A percentile compares a stretch with the other conserved stretches of the same genome.
Evolutionary conservation across 1,284 basidiomycete species (phyloP).

Genomic region (Caloboletus firmus): DNA sequence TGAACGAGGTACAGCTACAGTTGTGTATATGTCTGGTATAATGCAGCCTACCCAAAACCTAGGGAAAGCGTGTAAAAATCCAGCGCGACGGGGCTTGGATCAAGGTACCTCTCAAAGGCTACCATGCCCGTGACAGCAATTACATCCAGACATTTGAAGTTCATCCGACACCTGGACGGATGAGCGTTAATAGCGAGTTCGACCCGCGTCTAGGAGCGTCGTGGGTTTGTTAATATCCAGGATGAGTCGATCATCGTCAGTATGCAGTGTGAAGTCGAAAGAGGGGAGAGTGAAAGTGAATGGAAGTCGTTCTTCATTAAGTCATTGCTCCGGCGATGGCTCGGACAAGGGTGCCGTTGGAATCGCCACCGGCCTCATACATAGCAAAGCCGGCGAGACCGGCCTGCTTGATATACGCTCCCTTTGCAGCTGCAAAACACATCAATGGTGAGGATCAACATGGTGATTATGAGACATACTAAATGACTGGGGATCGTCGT

Average conservation of each 20-base stretch:
- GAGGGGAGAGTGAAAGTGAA: constrained; percentile 5
- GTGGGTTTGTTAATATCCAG: neutral
- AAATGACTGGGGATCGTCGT: constrained; percentile 59
- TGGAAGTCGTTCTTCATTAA: constrained; percentile 16
- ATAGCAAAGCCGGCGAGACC: constrained; percentile 63
- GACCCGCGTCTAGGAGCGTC: neutral
- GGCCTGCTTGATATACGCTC: constrained; percentile 50
- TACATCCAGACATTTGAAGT: neutral
- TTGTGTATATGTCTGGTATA: neutral
- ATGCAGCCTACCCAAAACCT: neutral
- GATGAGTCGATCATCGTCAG: constrained; percentile 32
- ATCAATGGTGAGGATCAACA: neutral
- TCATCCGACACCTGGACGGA: constrained; percentile 9
- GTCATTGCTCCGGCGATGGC: constrained; percentile 44
- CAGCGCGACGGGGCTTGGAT: neutral
- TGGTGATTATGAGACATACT: constrained; percentile 20
- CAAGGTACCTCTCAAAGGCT: constrained; percentile 12
- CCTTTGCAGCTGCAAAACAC: constrained; percentile 47
- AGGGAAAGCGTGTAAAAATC: neutral
- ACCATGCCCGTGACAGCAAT: neutral
- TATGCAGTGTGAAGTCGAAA: constrained; percentile 4
- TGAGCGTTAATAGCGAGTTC: neutral
- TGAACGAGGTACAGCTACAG: constrained; percentile 12
- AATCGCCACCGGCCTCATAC: constrained; percentile 66
- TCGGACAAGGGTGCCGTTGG: constrained; percentile 53